phyloP scores from a whole-genome alignment of 345 rosid genomes.

The Trapa incisa region DNA sequence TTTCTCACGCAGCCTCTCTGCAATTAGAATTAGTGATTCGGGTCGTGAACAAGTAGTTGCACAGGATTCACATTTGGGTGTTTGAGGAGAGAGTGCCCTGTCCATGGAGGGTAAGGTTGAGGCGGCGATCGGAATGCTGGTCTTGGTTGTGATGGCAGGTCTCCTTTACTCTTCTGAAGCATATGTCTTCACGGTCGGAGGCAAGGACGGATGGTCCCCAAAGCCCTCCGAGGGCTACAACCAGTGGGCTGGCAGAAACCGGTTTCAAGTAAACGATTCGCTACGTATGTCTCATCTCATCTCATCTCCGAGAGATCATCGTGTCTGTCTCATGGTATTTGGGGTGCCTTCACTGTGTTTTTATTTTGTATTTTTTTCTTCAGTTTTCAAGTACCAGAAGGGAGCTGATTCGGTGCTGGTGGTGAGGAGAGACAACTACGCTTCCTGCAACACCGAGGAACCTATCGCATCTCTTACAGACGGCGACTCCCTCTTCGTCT shows the following conservation, averaged over 20 bases:
- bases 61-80: too few relatives aligned
- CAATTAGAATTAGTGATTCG: too few relatives aligned
- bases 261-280: constrained; percentile 25
- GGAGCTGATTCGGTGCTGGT: constrained; percentile 60
- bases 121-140: too few relatives aligned
- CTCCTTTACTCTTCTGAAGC: too few relatives aligned
- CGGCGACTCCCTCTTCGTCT: constrained; percentile 41
- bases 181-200: constrained; percentile 47
- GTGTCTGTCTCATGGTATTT: too few relatives aligned
- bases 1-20: too few relatives aligned
- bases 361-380: background rate
- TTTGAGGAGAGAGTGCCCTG: too few relatives aligned
- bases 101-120: too few relatives aligned
- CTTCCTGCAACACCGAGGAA: constrained; percentile 41
- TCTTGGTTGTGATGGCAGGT: too few relatives aligned
- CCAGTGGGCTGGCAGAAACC: constrained; percentile 70
- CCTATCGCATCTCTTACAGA: constrained; percentile 40
- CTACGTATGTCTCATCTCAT: background rate
- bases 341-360: too few relatives aligned
- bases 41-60: too few relatives aligned
- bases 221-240: constrained; percentile 52
- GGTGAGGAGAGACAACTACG: constrained; percentile 42
- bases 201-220: constrained; percentile 66
- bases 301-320: too few relatives aligned
- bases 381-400: constrained; percentile 64